Conservation (phyloP, 192 early-diverging fungal genomes). For the Powellomyces hirtus region DNA sequence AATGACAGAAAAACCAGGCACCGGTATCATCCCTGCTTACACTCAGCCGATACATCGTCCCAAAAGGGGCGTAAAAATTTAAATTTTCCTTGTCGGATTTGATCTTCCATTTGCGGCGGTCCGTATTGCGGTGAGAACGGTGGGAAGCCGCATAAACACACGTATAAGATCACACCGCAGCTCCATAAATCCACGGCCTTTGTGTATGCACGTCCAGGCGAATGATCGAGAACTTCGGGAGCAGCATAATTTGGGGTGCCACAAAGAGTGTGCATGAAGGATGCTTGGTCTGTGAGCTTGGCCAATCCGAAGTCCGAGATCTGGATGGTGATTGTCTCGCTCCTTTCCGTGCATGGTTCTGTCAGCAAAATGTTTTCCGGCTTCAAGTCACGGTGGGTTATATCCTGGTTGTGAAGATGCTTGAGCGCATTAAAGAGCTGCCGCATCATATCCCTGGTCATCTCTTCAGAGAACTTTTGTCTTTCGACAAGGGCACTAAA, state of each 20-base stretch:
- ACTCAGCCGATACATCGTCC: too few species aligned
- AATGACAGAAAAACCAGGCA: too few species aligned
- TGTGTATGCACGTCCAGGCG: conserved; percentile 60
- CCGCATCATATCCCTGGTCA: conserved; percentile 55
- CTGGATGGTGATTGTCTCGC: conserved; percentile 50
- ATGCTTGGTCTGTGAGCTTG: conserved; percentile 55
- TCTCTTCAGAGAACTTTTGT: conserved; percentile 46
- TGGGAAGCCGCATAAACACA: conserved; percentile 53
- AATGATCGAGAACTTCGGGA: conserved; percentile 64
- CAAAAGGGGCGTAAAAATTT: conserved; percentile 56
- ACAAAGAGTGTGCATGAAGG: conserved; percentile 65
- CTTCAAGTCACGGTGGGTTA: conserved; percentile 53
- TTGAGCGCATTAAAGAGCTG: conserved; percentile 51
- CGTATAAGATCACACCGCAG: conserved; percentile 64
- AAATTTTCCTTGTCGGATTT: conserved; percentile 66
- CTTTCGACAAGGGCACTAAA: conserved; percentile 78
- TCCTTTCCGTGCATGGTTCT: too few species aligned
- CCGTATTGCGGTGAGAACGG: conserved; percentile 51
- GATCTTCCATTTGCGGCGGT: conserved; percentile 56
- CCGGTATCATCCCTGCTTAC: too few species aligned
- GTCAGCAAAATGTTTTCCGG: conserved; percentile 59
- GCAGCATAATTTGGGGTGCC: conserved; percentile 55
- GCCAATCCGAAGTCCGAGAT: conserved; percentile 78
- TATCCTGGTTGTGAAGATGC: too few species aligned
- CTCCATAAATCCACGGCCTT: conserved; percentile 74